These are phyloP conservation scores for Saccharomyces mikatae DNA, from an alignment of 805 yeast genomes.

Conservation along the genomic window DNA sequence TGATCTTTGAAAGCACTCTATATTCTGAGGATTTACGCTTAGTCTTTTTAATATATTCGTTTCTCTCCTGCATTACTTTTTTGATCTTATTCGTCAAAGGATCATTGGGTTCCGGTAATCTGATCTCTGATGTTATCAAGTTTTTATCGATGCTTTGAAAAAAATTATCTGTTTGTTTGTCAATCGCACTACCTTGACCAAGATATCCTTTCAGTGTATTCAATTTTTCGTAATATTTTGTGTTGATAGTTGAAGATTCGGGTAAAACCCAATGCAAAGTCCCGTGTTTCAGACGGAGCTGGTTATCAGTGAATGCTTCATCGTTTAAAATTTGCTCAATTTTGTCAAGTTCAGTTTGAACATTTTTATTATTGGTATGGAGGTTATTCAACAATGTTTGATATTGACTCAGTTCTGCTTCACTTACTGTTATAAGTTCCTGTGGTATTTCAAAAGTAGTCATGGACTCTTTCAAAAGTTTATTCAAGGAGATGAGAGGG, in stretches of 20 bases:
- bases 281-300: conserved; percentile 46
- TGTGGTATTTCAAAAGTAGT: conserved; percentile 51
- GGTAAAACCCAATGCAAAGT: conserved; percentile 46
- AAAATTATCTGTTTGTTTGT: conserved; percentile 41
- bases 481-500: conserved; percentile 44
- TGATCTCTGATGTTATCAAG: conserved; percentile 35
- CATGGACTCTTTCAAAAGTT: conserved; percentile 37
- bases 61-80: conserved; percentile 30
- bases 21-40: conserved; percentile 40
- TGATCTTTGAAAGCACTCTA: conserved; percentile 45
- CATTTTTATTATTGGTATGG: conserved; percentile 39
- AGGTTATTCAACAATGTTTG: conserved; percentile 49
- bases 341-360: conserved; percentile 37
- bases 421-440: conserved; percentile 50
- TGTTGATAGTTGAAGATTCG: conserved; percentile 39
- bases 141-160: conserved; percentile 41
- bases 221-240: conserved; percentile 33
- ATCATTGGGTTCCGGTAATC: conserved; percentile 25
- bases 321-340: conserved; percentile 39
- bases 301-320: conserved; percentile 50
- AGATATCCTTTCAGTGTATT: conserved; percentile 42
- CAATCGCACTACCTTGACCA: conserved; percentile 54
- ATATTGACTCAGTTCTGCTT: conserved; percentile 48
- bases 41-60: conserved; percentile 32
- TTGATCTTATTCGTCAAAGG: conserved; percentile 31